Percentiles rank a stretch among this genome's conserved stretches.
Conservation (phyloP, 2,329 filamentous ascomycete species). For the Fusarium sp. region DNA sequence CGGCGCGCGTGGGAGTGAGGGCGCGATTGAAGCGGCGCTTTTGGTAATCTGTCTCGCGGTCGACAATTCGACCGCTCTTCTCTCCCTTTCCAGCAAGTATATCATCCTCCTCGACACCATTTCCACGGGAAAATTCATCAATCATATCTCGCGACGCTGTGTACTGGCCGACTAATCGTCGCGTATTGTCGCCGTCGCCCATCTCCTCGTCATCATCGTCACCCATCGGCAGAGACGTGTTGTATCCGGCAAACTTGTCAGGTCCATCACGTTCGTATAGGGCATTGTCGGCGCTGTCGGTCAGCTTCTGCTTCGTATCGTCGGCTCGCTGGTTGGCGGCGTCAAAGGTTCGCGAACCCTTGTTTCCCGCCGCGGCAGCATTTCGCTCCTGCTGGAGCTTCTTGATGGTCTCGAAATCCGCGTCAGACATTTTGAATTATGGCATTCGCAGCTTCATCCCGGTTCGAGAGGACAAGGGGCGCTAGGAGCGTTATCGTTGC, state of each 20-base stretch:
- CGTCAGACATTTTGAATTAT: constrained; percentile 73
- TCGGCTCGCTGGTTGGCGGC: constrained; percentile 83
- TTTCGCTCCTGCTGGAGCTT: constrained; percentile 95
- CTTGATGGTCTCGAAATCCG: constrained; percentile 89
- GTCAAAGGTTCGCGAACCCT: constrained; percentile 85
- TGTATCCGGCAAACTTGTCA: constrained; percentile 91
- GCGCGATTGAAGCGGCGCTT: constrained; percentile 92
- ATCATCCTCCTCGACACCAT: constrained; percentile 91
- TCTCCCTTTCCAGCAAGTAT: constrained; percentile 84
- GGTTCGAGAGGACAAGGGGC: constrained; percentile 56
- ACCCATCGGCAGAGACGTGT: constrained; percentile 85
- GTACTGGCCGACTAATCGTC: constrained; percentile 92
- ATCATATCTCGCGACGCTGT: constrained; percentile 93
- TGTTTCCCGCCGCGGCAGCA: constrained; percentile 80
- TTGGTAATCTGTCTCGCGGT: constrained; percentile 97
- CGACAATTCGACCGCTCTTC: constrained; percentile 89
- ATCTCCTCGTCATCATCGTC: constrained; percentile 85
- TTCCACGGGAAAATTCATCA: constrained; percentile 89
- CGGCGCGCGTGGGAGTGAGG: constrained; percentile 86
- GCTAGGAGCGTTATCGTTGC: constrained; percentile 52
- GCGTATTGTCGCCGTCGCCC: constrained; percentile 77
- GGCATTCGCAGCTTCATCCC: constrained; percentile 56
- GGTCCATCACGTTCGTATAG: constrained; percentile 83
- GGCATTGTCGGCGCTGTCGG: constrained; percentile 86
- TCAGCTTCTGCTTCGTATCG: constrained; percentile 92